These are phyloP conservation scores for Lentinula aciculospora DNA, from an alignment of 768 basidiomycete species.

Conservation along the genomic window DNA sequence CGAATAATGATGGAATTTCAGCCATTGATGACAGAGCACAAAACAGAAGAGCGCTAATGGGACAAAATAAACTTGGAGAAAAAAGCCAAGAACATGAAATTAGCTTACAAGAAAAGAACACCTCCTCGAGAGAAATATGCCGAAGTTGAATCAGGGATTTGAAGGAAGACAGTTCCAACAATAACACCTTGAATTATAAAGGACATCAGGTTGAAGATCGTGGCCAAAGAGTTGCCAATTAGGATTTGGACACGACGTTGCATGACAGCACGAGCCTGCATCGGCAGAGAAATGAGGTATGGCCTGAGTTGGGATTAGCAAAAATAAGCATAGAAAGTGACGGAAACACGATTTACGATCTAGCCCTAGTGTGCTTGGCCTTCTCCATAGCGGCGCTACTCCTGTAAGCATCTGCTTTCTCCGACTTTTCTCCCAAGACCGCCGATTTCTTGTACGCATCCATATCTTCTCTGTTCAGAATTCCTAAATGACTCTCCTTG, in stretches of 20 bases:
- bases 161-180: constrained; percentile 63
- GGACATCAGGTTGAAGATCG: constrained; percentile 37
- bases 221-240: constrained; percentile 30
- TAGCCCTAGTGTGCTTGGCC: constrained; percentile 35
- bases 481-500: constrained; percentile 30
- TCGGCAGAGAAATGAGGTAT: constrained; percentile 37
- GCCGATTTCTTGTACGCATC: constrained; percentile 36
- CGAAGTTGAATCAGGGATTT: constrained; percentile 45
- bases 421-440: constrained; percentile 32
- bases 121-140: constrained; percentile 76
- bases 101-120: constrained; percentile 64
- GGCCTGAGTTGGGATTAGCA: constrained; percentile 22
- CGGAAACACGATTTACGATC: constrained; percentile 1
- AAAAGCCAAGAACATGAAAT: not conserved
- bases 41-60: constrained; percentile 48
- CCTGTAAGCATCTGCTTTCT: constrained; percentile 37
- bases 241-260: constrained; percentile 38
- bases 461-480: constrained; percentile 40
- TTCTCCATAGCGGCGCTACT: constrained; percentile 46
- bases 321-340: not conserved
- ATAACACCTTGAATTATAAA: constrained; percentile 46
- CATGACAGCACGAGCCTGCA: constrained; percentile 43
- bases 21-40: constrained; percentile 55
- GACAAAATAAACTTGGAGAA: not conserved
- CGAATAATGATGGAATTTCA: constrained; percentile 52